Conservation (phyloP, 805 yeast genomes). For the Maudiozyma pseudohumilis region DNA sequence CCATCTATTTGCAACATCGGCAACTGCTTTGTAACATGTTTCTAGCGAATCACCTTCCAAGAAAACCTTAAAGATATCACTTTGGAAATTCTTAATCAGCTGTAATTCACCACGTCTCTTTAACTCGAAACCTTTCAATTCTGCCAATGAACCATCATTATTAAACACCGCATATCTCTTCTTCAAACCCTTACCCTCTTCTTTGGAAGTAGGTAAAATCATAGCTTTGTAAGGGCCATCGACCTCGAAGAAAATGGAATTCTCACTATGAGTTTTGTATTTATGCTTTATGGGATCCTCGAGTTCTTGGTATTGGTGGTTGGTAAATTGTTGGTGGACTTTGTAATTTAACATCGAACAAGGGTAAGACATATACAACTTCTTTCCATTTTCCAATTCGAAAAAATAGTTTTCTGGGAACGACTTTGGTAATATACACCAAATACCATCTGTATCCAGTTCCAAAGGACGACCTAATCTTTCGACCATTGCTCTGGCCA, state of each 20-base stretch:
- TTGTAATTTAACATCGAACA: constrained; percentile 92
- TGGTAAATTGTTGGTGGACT: constrained; percentile 86
- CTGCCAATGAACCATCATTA: constrained; percentile 88
- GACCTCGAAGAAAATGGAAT: constrained; percentile 93
- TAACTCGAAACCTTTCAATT: constrained; percentile 91
- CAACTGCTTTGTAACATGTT: constrained; percentile 79
- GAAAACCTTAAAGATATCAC: constrained; percentile 86
- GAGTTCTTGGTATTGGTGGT: constrained; percentile 86
- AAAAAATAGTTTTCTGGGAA: constrained; percentile 85
- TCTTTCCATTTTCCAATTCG: constrained; percentile 67
- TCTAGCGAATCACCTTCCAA: constrained; percentile 75
- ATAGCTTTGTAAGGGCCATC: constrained; percentile 98
- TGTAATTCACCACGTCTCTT: constrained; percentile 95
- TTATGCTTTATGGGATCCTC: constrained; percentile 57
- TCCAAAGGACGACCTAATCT: constrained; percentile 91
- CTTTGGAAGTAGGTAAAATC: constrained; percentile 94
- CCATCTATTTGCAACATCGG: constrained; percentile 92
- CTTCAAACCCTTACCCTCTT: constrained; percentile 93
- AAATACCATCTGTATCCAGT: constrained; percentile 97
- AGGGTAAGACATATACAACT: constrained; percentile 73
- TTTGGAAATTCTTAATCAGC: constrained; percentile 86
- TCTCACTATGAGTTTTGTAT: constrained; percentile 76
- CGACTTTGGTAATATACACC: constrained; percentile 93
- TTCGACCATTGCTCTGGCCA: constrained; percentile 89
- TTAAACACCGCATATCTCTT: constrained; percentile 96